Conservation (phyloP, 257 asterid species). For the Nicotiana obtusifolia region DNA sequence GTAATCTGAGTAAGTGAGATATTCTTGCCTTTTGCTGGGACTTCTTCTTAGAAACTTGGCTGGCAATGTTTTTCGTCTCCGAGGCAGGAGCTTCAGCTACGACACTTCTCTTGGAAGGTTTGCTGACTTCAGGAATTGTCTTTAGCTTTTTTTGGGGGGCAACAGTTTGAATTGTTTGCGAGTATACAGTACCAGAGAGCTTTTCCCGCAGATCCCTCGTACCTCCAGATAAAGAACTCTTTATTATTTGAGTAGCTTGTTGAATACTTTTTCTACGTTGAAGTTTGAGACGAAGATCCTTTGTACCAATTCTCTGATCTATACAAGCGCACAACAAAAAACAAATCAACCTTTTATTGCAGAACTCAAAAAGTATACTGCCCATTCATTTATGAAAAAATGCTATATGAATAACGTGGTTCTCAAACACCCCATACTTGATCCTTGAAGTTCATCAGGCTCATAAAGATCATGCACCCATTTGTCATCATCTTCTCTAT, state of each 20-base stretch:
- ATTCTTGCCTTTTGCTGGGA: constrained; percentile 51
- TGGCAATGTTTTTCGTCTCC: constrained; percentile 37
- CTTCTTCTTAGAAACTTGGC: constrained; percentile 49
- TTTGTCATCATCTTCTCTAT: constrained; percentile 74
- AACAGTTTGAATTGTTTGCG: constrained; percentile 43
- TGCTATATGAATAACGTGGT: constrained; percentile 13
- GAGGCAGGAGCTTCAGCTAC: constrained; percentile 43
- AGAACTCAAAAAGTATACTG: neutral
- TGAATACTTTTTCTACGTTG: constrained; percentile 55
- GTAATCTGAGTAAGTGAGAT: neutral
- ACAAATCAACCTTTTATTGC: neutral
- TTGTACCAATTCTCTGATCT: constrained; percentile 60
- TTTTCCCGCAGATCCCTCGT: constrained; percentile 84
- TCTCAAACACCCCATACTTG: constrained; percentile 39
- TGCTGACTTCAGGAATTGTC: constrained; percentile 50
- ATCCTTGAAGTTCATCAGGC: constrained; percentile 34
- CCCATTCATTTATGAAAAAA: neutral
- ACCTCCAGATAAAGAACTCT: constrained; percentile 57
- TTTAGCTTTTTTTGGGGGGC: constrained; percentile 35
- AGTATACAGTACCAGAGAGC: constrained; percentile 64
- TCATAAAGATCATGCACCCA: constrained; percentile 89
- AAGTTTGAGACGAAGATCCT: constrained; percentile 90
- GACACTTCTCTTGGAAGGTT: constrained; percentile 56
- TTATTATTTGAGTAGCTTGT: constrained; percentile 42
- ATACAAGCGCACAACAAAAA: constrained; percentile 21